Evolutionary conservation across 2,329 filamentous ascomycete genomes (phyloP).

Genomic region (Scedosporium apiospermum): DNA sequence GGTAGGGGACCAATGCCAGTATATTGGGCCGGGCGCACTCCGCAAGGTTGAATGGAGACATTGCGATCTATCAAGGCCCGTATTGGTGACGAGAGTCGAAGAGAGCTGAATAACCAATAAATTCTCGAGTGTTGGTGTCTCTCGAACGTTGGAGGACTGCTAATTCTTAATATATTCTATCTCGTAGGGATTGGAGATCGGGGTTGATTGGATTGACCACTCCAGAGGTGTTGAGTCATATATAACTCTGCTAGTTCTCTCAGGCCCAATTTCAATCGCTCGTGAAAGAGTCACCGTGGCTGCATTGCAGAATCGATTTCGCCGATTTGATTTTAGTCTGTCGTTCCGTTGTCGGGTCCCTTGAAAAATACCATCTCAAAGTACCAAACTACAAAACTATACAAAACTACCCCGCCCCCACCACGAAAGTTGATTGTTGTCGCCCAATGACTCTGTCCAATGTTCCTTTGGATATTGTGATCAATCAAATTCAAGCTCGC

Average conservation of each 20-base stretch:
- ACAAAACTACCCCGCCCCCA: neutral
- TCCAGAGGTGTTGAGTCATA: neutral
- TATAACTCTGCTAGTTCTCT: neutral
- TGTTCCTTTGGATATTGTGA: neutral
- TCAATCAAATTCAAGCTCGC: too few relatives aligned
- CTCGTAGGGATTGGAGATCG: too few relatives aligned
- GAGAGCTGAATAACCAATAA: too few relatives aligned
- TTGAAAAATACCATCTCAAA: neutral
- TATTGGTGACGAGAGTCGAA: too few relatives aligned
- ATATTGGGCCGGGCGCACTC: conserved; percentile 72
- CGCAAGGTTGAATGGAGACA: conserved; percentile 61
- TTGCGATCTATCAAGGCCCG: conserved; percentile 14
- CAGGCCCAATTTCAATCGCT: neutral
- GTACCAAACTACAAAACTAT: too few relatives aligned
- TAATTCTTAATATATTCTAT: too few relatives aligned
- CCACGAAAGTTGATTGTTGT: neutral
- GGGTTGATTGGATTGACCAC: neutral
- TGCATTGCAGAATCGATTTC: neutral
- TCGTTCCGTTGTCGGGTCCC: neutral
- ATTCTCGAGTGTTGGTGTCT: too few relatives aligned
- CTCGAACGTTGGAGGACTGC: too few relatives aligned
- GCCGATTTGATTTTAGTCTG: neutral
- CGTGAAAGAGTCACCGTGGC: neutral
- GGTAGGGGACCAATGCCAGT: conserved; percentile 65
- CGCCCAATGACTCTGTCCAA: neutral